Evolutionary conservation across 1,284 basidiomycete genomes (phyloP).

Genomic region (Boletus sp.): DNA sequence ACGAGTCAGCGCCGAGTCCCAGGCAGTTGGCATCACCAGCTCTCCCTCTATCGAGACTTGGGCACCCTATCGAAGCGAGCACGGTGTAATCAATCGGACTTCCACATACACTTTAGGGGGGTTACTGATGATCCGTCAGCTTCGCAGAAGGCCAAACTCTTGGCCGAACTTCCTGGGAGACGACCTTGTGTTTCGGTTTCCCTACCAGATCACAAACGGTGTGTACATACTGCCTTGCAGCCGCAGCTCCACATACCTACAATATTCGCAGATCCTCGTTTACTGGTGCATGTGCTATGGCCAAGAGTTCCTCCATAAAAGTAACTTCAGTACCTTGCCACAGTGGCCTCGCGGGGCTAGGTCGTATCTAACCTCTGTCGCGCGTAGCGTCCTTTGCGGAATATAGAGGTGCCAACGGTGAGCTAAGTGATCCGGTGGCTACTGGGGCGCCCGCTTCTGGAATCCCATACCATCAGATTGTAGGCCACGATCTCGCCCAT

Average conservation of each 20-base stretch:
- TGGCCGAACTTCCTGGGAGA: not conserved
- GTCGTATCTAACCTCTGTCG: not conserved
- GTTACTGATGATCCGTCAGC: conserved; percentile 1
- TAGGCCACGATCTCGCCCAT: conserved; percentile 4
- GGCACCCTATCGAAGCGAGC: too few relatives aligned
- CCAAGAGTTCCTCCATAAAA: not conserved
- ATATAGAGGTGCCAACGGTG: not conserved
- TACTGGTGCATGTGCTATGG: not conserved
- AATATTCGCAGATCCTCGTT: conserved; percentile 8
- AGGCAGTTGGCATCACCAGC: too few relatives aligned
- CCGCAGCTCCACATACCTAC: not conserved
- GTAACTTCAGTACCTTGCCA: not conserved
- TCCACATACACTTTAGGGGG: not conserved
- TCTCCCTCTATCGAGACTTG: not conserved
- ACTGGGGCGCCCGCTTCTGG: not conserved
- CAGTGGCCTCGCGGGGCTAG: not conserved
- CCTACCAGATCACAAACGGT: not conserved
- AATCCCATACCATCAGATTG: not conserved
- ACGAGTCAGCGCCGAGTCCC: too few relatives aligned
- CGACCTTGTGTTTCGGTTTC: conserved; percentile 2
- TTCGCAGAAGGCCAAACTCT: not conserved
- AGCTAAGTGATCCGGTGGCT: not conserved
- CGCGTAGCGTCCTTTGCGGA: not conserved
- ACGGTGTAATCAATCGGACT: not conserved
- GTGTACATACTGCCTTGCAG: conserved; percentile 3